phyloP scores from a whole-genome alignment of 169 alveolate genomes.

The Cryptosporidium felis region DNA sequence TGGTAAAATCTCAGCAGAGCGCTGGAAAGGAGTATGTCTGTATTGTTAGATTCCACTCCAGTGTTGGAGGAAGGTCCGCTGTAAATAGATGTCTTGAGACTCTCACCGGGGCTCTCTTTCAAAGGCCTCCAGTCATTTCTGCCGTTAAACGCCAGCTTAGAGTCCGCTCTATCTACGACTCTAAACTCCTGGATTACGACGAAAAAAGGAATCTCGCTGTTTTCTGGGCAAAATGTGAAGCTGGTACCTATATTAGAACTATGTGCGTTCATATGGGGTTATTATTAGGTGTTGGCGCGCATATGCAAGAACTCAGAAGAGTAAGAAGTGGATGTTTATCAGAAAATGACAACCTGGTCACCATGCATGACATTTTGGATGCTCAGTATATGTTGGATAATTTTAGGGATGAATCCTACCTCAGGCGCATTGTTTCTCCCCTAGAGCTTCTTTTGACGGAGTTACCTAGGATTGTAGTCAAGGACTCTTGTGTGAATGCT shows the following conservation, averaged over 20 bases:
- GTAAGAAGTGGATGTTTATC: constrained; percentile 96
- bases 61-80: constrained; percentile 83
- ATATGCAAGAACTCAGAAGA: constrained; percentile 99
- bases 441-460: constrained; percentile 93
- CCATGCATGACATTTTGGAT: constrained; percentile 99
- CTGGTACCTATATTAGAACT: constrained; percentile 99
- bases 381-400: constrained; percentile 94
- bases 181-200: constrained; percentile 96
- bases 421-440: constrained; percentile 96
- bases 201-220: constrained; percentile 94
- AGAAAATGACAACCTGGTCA: constrained; percentile 96
- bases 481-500: constrained; percentile 99
- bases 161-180: constrained; percentile 95
- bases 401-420: constrained; percentile 94
- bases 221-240: constrained; percentile 99
- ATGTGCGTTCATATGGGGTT: constrained; percentile 99
- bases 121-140: constrained; percentile 98
- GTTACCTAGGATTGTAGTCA: constrained; percentile 97
- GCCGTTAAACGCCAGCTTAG: constrained; percentile 99
- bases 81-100: constrained; percentile 89
- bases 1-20: constrained; percentile 98
- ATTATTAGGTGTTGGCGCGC: constrained; percentile 98
- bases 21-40: constrained; percentile 99
- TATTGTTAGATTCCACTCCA: constrained; percentile 94
- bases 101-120: constrained; percentile 97